Evolutionary conservation across 345 rosid genomes (phyloP), one percentile per base, ranked within the genome.

Genomic region (Cochlearia excelsa): DNA sequence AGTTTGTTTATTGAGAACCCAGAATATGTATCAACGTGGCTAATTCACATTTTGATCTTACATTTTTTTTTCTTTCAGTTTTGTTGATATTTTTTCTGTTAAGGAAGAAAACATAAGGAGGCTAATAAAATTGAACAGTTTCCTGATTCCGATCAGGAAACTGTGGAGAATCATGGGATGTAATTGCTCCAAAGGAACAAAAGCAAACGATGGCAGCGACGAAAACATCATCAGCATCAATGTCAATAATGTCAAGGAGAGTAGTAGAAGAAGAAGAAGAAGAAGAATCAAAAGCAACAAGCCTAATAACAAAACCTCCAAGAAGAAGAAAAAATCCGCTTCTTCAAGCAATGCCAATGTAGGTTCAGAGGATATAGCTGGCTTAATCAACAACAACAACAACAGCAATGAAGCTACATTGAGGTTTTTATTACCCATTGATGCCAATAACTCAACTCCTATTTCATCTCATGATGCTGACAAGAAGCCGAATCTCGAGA

Each of bases 181-280:
- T 81, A 76, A 81, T 59, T 87, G 94, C 85, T 79, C 94, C 41
- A 93, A 89, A 78, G 91, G 77, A 39, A 46, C 70, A 72, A 72
- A 74, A 52, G 77, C 78, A 30, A 63, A 16, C 23, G 23, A 68
- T 59, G 78, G 67, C 3, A 61, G 7, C 42, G 51, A 45, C 9
- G 68, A 61, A 4, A 71, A 38, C 39, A 54, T 62, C 40, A 77
- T 54, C 54, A 72, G 70, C 51, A 71, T 33, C 39, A 54, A 65
- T 37, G 75, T 51, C 54, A 71, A 72, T 46, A 51, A 46, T 54
- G 77, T 51, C 28, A 74, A 74, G 51, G 73, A 51, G 37, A 75
- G 41, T 16, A 16, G 23, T 16, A 16, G 23, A 16, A 16, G 23
- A 16, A 16, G 23, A 16, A 16, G 23, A 16, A 16, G 23, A 16